Evolutionary conservation across 2,329 filamentous ascomycete genomes (phyloP).

Genomic region (Pseudocercospora fuligena): DNA sequence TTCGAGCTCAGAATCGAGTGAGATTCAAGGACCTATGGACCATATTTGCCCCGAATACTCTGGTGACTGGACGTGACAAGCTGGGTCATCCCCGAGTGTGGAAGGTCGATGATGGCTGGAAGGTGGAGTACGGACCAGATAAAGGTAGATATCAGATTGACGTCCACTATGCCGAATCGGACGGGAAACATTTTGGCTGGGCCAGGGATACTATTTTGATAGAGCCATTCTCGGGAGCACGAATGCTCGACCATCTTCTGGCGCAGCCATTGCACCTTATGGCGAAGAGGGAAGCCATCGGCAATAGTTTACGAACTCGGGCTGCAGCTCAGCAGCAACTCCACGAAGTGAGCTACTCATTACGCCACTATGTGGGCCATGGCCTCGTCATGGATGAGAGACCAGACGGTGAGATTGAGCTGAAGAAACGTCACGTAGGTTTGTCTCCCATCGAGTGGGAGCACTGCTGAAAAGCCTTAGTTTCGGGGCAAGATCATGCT

Average conservation of each 20-base stretch:
- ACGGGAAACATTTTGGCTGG: conserved; percentile 6
- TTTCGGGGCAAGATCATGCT: conserved; percentile 15
- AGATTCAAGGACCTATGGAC: conserved; percentile 11
- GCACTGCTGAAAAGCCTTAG: background rate
- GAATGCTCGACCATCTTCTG: background rate
- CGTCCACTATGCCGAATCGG: conserved; percentile 5
- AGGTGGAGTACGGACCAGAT: background rate
- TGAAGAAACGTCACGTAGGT: background rate
- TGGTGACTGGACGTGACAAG: conserved; percentile 9
- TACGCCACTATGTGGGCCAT: background rate
- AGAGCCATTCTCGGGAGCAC: conserved; percentile 8
- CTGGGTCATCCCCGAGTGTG: conserved; percentile 12
- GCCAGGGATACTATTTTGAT: background rate
- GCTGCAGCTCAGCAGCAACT: background rate
- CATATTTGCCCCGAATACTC: conserved; percentile 12
- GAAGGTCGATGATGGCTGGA: conserved; percentile 9
- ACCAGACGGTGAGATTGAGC: background rate
- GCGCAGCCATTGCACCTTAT: conserved; percentile 9
- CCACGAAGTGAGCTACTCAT: background rate
- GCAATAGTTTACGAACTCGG: background rate
- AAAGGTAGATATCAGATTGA: conserved; percentile 8
- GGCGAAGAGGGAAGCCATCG: background rate
- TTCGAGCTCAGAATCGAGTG: background rate
- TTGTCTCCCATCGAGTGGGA: background rate
- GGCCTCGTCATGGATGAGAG: background rate